Percentiles rank a stretch among this genome's conserved stretches.
These are phyloP conservation scores for Babesia bovis DNA, from an alignment of 169 alveolate genomes.

Conservation along the genomic window DNA sequence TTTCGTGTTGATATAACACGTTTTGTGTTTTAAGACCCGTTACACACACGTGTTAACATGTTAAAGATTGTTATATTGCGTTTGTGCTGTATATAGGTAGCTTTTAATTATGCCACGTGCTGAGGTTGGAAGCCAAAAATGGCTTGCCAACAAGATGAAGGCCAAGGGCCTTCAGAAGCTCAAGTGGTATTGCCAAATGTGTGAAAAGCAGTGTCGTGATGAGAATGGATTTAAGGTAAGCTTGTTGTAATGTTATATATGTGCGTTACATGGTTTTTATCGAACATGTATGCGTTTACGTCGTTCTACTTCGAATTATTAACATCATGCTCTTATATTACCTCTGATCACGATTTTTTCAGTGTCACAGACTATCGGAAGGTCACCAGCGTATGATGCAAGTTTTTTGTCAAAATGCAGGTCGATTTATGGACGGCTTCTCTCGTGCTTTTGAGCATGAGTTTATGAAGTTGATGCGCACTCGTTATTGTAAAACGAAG, in stretches of 20 bases:
- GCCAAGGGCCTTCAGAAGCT: slow-evolving; percentile 91
- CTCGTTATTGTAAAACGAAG: slow-evolving; percentile 80
- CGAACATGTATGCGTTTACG: too few species aligned
- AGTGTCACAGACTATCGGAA: slow-evolving; percentile 91
- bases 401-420: slow-evolving; percentile 87
- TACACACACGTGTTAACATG: too few species aligned
- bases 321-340: too few species aligned
- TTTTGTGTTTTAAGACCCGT: too few species aligned
- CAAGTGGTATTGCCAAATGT: slow-evolving; percentile 94
- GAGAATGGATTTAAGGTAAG: slow-evolving; percentile 91
- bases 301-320: too few species aligned
- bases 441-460: slow-evolving; percentile 87
- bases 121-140: slow-evolving; percentile 91
- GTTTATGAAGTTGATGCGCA: slow-evolving; percentile 87
- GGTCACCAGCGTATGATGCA: slow-evolving; percentile 92
- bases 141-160: slow-evolving; percentile 93
- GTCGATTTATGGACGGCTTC: slow-evolving; percentile 88
- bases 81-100: too few species aligned
- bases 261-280: too few species aligned
- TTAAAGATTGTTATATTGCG: too few species aligned
- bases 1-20: too few species aligned
- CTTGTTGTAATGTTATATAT: too few species aligned
- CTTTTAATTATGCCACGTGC: slow-evolving; percentile 80
- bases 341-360: not conserved
- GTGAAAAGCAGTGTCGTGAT: slow-evolving; percentile 94